phyloP scores from a whole-genome alignment of 257 asterid species.

The Plantago ovata region DNA sequence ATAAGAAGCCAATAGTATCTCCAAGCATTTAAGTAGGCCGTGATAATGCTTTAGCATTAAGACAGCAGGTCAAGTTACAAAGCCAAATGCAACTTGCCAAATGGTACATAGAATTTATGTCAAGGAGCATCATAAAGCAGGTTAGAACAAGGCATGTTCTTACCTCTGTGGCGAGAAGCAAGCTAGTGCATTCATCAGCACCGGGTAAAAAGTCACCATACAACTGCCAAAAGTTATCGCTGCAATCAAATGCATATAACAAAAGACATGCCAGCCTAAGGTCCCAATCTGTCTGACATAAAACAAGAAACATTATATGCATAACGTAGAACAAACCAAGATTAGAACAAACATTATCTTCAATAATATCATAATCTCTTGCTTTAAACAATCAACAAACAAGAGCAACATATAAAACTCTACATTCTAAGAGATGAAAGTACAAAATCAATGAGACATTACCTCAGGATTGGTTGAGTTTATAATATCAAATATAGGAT shows the following conservation, averaged over 20 bases:
- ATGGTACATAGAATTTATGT: conserved; percentile 5
- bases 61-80: background rate
- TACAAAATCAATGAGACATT: conserved; percentile 15
- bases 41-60: background rate
- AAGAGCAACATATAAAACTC: background rate
- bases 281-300: conserved; percentile 93
- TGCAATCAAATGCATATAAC: conserved; percentile 84
- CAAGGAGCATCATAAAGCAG: conserved; percentile 7
- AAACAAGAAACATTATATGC: conserved; percentile 24
- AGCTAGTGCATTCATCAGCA: conserved; percentile 84
- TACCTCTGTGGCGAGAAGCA: conserved; percentile 96
- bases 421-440: background rate
- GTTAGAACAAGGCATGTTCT: conserved; percentile 23
- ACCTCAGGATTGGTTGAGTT: conserved; percentile 97
- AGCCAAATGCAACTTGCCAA: conserved; percentile 1
- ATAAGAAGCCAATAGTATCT: too few relatives aligned
- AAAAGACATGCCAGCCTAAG: conserved; percentile 93
- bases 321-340: conserved; percentile 19
- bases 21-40: background rate
- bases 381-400: background rate
- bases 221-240: conserved; percentile 91
- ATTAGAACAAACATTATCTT: background rate
- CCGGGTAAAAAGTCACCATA: conserved; percentile 93
- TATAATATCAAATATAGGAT: conserved; percentile 91
- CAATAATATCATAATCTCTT: too few relatives aligned